These are phyloP conservation scores for Epichloe elymi DNA, from an alignment of 2,329 filamentous ascomycete genomes.

Conservation along the genomic window DNA sequence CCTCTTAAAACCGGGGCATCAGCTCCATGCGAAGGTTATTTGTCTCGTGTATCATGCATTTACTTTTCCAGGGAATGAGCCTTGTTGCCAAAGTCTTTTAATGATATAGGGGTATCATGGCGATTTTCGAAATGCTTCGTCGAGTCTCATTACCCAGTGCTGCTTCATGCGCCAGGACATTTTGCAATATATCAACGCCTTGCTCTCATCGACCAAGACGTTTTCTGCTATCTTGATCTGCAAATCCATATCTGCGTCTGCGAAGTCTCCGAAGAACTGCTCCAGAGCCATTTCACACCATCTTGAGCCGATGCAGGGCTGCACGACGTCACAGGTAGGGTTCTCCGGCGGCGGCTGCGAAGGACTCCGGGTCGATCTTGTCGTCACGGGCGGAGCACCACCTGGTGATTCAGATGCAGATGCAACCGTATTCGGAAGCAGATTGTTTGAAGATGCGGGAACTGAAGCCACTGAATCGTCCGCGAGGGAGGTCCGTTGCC, in stretches of 20 bases:
- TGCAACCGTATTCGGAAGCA: background rate
- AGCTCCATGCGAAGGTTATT: background rate
- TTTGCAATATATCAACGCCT: conserved; percentile 50
- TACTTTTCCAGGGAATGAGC: background rate
- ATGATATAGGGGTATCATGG: background rate
- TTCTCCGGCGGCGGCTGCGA: background rate
- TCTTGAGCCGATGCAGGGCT: conserved; percentile 24
- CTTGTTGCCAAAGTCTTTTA: background rate
- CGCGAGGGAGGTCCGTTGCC: conserved; percentile 19
- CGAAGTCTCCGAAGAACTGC: conserved; percentile 45
- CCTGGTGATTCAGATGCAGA: conserved; percentile 1
- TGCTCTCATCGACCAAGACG: conserved; percentile 43
- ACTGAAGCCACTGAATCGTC: conserved; percentile 6
- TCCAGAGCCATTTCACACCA: conserved; percentile 48
- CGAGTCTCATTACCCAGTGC: conserved; percentile 42
- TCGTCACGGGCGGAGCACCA: background rate
- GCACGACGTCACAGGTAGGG: conserved; percentile 15
- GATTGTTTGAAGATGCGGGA: background rate
- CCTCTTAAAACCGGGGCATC: background rate
- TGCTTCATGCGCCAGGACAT: conserved; percentile 38
- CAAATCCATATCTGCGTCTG: conserved; percentile 42
- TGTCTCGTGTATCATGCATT: background rate
- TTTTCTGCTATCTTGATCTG: conserved; percentile 48
- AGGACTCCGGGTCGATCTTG: background rate
- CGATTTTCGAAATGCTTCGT: conserved; percentile 21